Evolutionary conservation across 768 basidiomycete genomes (phyloP).

Genomic region (Neoboletus magnificus): DNA sequence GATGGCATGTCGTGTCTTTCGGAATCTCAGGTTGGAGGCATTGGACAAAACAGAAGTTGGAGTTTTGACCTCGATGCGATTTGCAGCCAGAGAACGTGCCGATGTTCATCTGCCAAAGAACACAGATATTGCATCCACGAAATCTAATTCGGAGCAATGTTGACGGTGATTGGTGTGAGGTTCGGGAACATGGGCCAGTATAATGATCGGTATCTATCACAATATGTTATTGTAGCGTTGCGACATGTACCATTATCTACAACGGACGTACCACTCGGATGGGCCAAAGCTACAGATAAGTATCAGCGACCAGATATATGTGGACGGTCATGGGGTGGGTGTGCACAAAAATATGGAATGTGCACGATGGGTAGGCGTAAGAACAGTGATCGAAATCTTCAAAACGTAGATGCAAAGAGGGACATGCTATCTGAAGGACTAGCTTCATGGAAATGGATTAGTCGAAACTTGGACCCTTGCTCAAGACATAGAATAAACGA

Average conservation of each 20-base stretch:
- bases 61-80: conserved; percentile 17
- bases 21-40: conserved; percentile 29
- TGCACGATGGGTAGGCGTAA: background rate
- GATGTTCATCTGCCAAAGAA: background rate
- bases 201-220: background rate
- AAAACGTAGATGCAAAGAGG: conserved; percentile 5
- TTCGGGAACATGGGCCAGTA: background rate
- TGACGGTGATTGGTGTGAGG: background rate
- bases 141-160: background rate
- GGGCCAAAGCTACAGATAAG: background rate
- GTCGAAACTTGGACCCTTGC: background rate
- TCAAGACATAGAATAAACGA: conserved; percentile 8
- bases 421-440: conserved; percentile 1
- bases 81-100: conserved; percentile 5
- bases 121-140: background rate
- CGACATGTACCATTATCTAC: background rate
- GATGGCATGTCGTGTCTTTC: conserved; percentile 36
- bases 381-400: background rate
- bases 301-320: background rate
- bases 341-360: background rate
- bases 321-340: no score
- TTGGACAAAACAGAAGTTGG: conserved; percentile 5
- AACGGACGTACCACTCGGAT: background rate
- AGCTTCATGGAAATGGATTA: background rate
- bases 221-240: background rate